Evolutionary conservation across 768 basidiomycete species (phyloP).

Genomic region (Lactifluus hygrophoroides): DNA sequence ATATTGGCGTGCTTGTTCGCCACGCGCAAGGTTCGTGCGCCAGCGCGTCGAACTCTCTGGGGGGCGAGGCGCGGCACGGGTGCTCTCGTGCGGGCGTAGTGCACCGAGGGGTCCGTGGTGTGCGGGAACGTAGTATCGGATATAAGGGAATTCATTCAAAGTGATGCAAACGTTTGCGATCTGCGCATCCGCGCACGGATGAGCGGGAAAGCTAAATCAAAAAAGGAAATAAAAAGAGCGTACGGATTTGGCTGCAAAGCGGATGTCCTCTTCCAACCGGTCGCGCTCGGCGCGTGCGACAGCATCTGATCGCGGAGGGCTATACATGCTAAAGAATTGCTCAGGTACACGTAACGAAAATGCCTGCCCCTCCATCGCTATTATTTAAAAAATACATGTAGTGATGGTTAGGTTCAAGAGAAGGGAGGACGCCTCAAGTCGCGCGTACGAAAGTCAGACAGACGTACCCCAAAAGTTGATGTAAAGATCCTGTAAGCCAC

Average conservation of each 20-base stretch:
- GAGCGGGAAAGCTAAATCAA: background rate
- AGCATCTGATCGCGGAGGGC: constrained; percentile 69
- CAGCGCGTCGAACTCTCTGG: constrained; percentile 58
- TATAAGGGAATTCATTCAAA: constrained; percentile 84
- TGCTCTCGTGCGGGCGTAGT: constrained; percentile 57
- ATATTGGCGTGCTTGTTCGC: constrained; percentile 56
- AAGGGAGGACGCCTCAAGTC: too few relatives aligned
- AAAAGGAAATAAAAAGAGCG: constrained; percentile 17
- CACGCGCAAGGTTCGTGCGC: constrained; percentile 75
- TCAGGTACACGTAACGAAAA: constrained; percentile 75
- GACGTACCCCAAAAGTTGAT: constrained; percentile 86
- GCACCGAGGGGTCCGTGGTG: constrained; percentile 80
- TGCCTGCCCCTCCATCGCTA: constrained; percentile 79
- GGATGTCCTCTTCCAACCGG: constrained; percentile 81
- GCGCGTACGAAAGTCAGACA: background rate
- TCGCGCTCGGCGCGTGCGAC: constrained; percentile 57
- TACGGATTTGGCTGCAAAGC: constrained; percentile 64
- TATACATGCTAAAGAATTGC: constrained; percentile 83
- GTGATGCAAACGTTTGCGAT: constrained; percentile 86
- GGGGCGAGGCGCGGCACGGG: constrained; percentile 54
- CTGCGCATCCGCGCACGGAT: constrained; percentile 33
- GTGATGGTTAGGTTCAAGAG: too few relatives aligned
- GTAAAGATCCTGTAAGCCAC: constrained; percentile 75
- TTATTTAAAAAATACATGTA: too few relatives aligned
- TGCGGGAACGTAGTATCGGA: constrained; percentile 85